Percentiles rank a stretch among this genome's conserved stretches.
These are phyloP conservation scores for Solanum medicagineum DNA, from an alignment of 257 asterid genomes.

Conservation along the genomic window DNA sequence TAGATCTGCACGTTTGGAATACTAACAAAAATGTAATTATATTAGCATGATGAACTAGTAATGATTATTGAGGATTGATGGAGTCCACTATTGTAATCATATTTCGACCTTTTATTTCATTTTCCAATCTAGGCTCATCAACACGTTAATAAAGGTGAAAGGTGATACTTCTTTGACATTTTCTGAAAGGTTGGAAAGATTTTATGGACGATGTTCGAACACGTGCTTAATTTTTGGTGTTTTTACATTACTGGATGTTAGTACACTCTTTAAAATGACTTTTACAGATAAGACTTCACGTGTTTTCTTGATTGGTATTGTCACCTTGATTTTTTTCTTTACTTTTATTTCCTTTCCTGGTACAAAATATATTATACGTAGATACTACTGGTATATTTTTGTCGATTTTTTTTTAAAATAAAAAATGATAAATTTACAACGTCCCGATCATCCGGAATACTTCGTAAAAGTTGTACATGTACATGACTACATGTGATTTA, in stretches of 20 bases:
- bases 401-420: not conserved
- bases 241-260: not conserved
- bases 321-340: not conserved
- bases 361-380: not conserved
- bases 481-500: not conserved
- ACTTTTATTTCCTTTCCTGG: not conserved
- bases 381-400: not conserved
- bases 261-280: not conserved
- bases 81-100: not conserved
- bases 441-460: not conserved
- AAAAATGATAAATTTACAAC: not conserved
- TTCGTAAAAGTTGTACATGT: not conserved
- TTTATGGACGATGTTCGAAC: not conserved
- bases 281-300: not conserved
- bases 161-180: not conserved
- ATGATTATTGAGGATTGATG: not conserved
- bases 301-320: not conserved
- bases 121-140: not conserved
- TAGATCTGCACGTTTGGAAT: not conserved
- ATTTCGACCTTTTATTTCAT: not conserved
- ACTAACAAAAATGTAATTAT: not conserved
- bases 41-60: not conserved
- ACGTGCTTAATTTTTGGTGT: not conserved
- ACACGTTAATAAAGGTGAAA: not conserved
- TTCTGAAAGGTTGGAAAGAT: not conserved